phyloP scores from a whole-genome alignment of 1,284 basidiomycete genomes.

The Naganishia sp. region DNA sequence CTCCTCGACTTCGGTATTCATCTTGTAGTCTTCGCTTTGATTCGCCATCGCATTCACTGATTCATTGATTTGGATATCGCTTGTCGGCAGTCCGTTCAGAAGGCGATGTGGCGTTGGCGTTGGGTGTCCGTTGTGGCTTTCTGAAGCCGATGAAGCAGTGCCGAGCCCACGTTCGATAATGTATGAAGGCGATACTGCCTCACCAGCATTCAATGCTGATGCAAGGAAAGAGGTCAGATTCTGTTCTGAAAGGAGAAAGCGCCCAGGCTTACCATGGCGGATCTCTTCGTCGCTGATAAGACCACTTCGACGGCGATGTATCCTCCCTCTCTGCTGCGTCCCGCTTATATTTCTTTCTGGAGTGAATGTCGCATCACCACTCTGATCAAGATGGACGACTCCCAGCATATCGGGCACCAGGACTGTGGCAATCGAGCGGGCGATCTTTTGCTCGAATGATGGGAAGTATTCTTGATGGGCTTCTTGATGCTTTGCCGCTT shows the following conservation, averaged over 20 bases:
- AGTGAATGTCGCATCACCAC: background rate
- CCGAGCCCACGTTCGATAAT: background rate
- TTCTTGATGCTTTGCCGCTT: background rate
- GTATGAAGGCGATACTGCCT: constrained; percentile 2
- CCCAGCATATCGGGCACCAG: background rate
- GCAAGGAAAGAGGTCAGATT: too few species aligned
- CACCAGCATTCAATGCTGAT: background rate
- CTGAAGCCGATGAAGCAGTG: background rate
- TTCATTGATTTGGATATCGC: too few species aligned
- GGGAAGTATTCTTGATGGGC: background rate
- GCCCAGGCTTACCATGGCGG: background rate
- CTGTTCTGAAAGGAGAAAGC: background rate
- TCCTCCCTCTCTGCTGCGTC: background rate
- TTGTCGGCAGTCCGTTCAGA: too few species aligned
- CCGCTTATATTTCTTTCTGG: background rate
- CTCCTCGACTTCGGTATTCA: constrained; percentile 1
- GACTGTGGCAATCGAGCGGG: too few species aligned
- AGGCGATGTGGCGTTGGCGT: too few species aligned
- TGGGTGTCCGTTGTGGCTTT: background rate
- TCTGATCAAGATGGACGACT: background rate
- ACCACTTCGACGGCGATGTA: constrained; percentile 1
- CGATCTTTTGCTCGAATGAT: too few species aligned
- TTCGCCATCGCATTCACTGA: too few species aligned
- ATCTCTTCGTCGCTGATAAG: constrained; percentile 12
- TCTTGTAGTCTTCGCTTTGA: background rate